Conservation (phyloP, 2,329 filamentous ascomycete species). For the Aureobasidium sp. region DNA sequence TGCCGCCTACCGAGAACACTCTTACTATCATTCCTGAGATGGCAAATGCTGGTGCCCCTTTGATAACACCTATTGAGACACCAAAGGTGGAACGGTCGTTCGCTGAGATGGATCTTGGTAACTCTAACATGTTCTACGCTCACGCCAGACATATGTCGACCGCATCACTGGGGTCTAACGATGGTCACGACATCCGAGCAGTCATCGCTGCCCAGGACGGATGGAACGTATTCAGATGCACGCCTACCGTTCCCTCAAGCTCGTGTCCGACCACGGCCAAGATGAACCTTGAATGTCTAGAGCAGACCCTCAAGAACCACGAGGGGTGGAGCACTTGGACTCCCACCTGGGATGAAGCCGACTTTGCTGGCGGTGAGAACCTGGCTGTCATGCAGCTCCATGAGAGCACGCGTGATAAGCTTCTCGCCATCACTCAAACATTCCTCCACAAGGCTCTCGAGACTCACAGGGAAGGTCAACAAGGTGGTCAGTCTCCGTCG, state of each 20-base stretch:
- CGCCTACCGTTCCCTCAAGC: constrained; percentile 38
- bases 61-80: constrained; percentile 39
- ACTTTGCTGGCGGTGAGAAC: constrained; percentile 38
- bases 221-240: constrained; percentile 46
- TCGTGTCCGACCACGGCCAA: constrained; percentile 43
- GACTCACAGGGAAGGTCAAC: constrained; percentile 46
- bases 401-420: constrained; percentile 54
- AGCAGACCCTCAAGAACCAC: constrained; percentile 43
- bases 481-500: constrained; percentile 32
- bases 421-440: constrained; percentile 62
- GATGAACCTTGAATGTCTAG: constrained; percentile 42
- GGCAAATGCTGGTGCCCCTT: constrained; percentile 28
- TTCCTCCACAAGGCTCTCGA: constrained; percentile 63
- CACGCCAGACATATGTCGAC: constrained; percentile 34
- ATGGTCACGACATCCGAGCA: constrained; percentile 34
- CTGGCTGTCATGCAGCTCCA: constrained; percentile 41
- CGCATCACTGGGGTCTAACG: constrained; percentile 15
- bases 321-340: constrained; percentile 44
- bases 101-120: constrained; percentile 38
- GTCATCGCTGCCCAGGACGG: constrained; percentile 43
- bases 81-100: constrained; percentile 39
- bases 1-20: constrained; percentile 30
- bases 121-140: constrained; percentile 31
- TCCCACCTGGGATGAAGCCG: constrained; percentile 40
- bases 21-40: constrained; percentile 39